Base-by-base conservation (phyloP, 176 grass and related monocot genomes). In the Oryza rufipogon region DNA sequence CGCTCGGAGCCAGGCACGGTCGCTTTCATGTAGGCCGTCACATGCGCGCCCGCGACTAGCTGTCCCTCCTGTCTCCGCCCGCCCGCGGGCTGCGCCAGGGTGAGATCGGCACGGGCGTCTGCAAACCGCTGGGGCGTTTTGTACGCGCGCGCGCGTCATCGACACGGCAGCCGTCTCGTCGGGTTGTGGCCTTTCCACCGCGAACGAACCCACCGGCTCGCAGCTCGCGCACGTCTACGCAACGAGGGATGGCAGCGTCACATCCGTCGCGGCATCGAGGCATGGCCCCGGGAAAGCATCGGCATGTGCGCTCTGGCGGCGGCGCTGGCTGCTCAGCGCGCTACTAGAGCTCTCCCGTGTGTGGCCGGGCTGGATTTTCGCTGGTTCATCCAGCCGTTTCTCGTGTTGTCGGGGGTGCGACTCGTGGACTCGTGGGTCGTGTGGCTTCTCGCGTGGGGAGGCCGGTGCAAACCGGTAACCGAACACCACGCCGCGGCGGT, bases 241-340 rank as follows among this genome's bases (percentile, higher is more conserved):
- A 22, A 63, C n/a, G 58, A 63, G 20, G 58, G 58, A 63, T 63
- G 58, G 58, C 7, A n/a, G n/a, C n/a, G 58, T 23, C 58, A 63
- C n/a, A 63, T 23, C 58, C 0, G 19, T 9, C 58, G 58, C 58
- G 58, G n/a, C 58, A 63, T 23, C 58, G 58, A 20, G 58, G n/a
- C 58, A 63, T 23, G 58, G 58, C 58, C 58, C 8, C 20, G n/a
- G 58, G 20, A n/a, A 13, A 13, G n/a, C 58, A 63, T 23, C 20
- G 28, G 73, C 85, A 68, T 86, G 32, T 32, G 76, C 76, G 76
- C 67, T 65, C n/a, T 64, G 66, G 75, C 61, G 74, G 75, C 46
- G 74, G n/a, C 6, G 11, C 5, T 67, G 65, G 65, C 39, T 41
- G 7, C 5, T n/a, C 49, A 66, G 64, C 63, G 25, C 22, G 63